Evolutionary conservation across 306 rosid genomes (phyloP).

Genomic region (Cyclanthera cordifolia): DNA sequence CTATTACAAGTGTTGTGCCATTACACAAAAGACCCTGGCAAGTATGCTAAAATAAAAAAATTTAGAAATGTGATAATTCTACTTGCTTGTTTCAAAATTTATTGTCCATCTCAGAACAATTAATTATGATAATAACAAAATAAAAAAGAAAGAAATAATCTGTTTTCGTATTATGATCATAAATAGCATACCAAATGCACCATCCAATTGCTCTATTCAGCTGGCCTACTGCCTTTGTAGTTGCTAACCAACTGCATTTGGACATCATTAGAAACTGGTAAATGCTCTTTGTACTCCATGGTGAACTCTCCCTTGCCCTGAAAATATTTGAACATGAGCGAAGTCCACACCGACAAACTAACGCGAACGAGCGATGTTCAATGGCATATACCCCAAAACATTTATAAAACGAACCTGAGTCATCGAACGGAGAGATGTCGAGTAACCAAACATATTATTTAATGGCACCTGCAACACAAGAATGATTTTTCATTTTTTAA

Average conservation of each 20-base stretch:
- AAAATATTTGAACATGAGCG: not conserved
- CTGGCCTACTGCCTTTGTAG: slow-evolving; percentile 53
- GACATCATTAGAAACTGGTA: slow-evolving; percentile 73
- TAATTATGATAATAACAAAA: not conserved
- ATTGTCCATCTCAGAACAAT: slow-evolving; percentile 18
- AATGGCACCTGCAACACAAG: slow-evolving; percentile 60
- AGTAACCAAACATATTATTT: slow-evolving; percentile 93
- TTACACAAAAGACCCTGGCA: not conserved
- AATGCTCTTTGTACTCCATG: slow-evolving; percentile 93
- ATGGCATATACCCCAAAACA: not conserved
- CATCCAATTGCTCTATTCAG: slow-evolving; percentile 29
- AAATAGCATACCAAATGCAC: slow-evolving; percentile 14
- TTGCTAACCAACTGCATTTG: slow-evolving; percentile 60
- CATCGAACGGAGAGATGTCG: slow-evolving; percentile 85
- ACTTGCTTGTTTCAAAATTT: slow-evolving; percentile 32
- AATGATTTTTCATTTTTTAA: not conserved
- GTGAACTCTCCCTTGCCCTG: slow-evolving; percentile 99
- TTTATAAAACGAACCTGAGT: slow-evolving; percentile 48
- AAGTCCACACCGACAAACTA: not conserved
- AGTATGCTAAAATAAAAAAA: not conserved
- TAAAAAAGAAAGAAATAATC: not conserved
- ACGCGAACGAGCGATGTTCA: not conserved
- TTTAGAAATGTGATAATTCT: slow-evolving; percentile 15
- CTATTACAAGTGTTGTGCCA: not conserved
- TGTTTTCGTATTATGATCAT: not conserved